phyloP scores from a whole-genome alignment of 306 rosid species.

The Prunus mongolica region DNA sequence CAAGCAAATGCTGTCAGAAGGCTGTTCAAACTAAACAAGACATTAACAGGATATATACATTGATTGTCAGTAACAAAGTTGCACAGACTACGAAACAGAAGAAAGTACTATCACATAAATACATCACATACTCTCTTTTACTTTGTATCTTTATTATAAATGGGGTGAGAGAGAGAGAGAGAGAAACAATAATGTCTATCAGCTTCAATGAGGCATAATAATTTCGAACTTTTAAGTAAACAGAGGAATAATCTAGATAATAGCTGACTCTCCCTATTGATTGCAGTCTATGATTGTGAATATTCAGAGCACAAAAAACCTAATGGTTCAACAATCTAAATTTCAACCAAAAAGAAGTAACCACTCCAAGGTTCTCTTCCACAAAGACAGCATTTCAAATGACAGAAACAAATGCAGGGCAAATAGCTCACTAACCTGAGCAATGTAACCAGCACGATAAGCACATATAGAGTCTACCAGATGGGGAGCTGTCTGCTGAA shows the following conservation, averaged over 20 bases:
- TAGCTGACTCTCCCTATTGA: neutral
- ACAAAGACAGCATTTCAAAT: neutral
- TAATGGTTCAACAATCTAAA: neutral
- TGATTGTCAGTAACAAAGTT: neutral
- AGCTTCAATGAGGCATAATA: too few species aligned
- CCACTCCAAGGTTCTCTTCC: neutral
- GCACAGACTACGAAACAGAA: neutral
- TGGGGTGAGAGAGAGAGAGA: neutral
- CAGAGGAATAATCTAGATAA: neutral
- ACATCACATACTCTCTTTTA: neutral
- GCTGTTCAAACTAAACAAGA: slow-evolving; percentile 9
- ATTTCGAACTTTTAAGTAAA: too few species aligned
- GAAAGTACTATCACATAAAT: neutral
- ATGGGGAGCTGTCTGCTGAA: slow-evolving; percentile 68
- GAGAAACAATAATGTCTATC: neutral
- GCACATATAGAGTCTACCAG: slow-evolving; percentile 63
- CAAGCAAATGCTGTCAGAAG: slow-evolving; percentile 2
- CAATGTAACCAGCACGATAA: slow-evolving; percentile 89
- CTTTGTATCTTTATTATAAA: neutral
- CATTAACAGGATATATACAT: neutral
- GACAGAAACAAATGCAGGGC: neutral
- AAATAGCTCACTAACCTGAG: slow-evolving; percentile 47
- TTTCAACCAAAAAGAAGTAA: neutral
- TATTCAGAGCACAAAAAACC: too few species aligned
- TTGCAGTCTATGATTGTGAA: too few species aligned